Percentiles rank a stretch among this genome's conserved stretches.
These are phyloP conservation scores for Corynespora cassiicola DNA, from an alignment of 2,329 filamentous ascomycete species.

Conservation along the genomic window DNA sequence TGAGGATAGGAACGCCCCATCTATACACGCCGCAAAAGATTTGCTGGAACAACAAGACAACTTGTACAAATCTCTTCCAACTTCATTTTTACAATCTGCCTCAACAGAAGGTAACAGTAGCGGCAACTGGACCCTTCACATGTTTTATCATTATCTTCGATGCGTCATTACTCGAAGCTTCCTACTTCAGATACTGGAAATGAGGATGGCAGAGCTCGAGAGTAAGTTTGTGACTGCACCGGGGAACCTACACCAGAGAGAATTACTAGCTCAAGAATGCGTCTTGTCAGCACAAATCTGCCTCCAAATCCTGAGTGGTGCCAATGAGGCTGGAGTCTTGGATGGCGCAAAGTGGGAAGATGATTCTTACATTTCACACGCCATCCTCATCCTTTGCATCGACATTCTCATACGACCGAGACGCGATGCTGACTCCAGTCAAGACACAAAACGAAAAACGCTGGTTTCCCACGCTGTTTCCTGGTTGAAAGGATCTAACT, in stretches of 20 bases:
- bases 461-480: conserved; percentile 25
- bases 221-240: too few relatives aligned
- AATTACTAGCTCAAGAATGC: conserved; percentile 30
- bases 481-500: conserved; percentile 20
- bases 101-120: too few relatives aligned
- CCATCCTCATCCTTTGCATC: conserved; percentile 29
- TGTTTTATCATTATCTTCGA: conserved; percentile 30
- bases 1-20: too few relatives aligned
- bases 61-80: conserved; percentile 21
- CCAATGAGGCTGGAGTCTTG: conserved; percentile 18
- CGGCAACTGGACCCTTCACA: too few relatives aligned
- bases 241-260: too few relatives aligned
- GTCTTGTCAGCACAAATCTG: conserved; percentile 31
- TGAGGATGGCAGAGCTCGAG: conserved; percentile 22
- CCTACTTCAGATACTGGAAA: conserved; percentile 29
- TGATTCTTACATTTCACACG: conserved; percentile 34
- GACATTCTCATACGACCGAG: conserved; percentile 33
- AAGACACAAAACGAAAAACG: conserved; percentile 27
- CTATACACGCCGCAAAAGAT: conserved; percentile 20
- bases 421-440: conserved; percentile 20
- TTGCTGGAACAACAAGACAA: conserved; percentile 28
- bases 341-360: conserved; percentile 29
- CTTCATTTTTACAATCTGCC: conserved; percentile 13
- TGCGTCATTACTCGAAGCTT: conserved; percentile 32
- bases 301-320: conserved; percentile 24